phyloP scores from a whole-genome alignment of 1,284 basidiomycete genomes.

The Athelia sp. region DNA sequence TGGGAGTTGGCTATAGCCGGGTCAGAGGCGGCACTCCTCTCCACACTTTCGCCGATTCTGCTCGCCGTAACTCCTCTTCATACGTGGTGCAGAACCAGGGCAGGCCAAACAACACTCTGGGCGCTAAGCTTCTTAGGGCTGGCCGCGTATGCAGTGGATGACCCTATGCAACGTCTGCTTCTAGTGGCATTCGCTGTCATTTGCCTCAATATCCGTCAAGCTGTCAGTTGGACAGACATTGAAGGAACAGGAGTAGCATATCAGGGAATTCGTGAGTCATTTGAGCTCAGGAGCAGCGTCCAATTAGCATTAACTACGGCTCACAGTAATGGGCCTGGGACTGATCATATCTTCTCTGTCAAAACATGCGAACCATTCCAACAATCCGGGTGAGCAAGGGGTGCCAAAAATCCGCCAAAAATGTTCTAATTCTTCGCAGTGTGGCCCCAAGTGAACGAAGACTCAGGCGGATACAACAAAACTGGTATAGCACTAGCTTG shows the following conservation, averaged over 20 bases:
- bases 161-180: slow-evolving; percentile 52
- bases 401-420: slow-evolving; percentile 5
- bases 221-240: slow-evolving; percentile 49
- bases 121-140: slow-evolving; percentile 55
- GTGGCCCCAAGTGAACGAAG: slow-evolving; percentile 74
- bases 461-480: slow-evolving; percentile 72
- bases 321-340: slow-evolving; percentile 59
- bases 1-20: slow-evolving; percentile 85
- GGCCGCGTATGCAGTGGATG: slow-evolving; percentile 51
- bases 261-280: slow-evolving; percentile 47
- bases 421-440: slow-evolving; percentile 38
- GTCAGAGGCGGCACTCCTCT: slow-evolving; percentile 66
- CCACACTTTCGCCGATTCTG: slow-evolving; percentile 62
- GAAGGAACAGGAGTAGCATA: slow-evolving; percentile 32
- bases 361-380: slow-evolving; percentile 77
- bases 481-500: slow-evolving; percentile 51
- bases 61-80: slow-evolving; percentile 43
- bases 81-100: slow-evolving; percentile 38
- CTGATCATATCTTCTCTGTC: slow-evolving; percentile 66
- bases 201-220: slow-evolving; percentile 45
- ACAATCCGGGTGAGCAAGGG: slow-evolving; percentile 62
- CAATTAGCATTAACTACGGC: neutral
- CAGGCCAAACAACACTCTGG: slow-evolving; percentile 45
- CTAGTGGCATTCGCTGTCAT: slow-evolving; percentile 54
- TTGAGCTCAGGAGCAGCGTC: too few relatives aligned